Evolutionary conservation across 345 rosid genomes (phyloP).

Genomic region (Salix udensis): DNA sequence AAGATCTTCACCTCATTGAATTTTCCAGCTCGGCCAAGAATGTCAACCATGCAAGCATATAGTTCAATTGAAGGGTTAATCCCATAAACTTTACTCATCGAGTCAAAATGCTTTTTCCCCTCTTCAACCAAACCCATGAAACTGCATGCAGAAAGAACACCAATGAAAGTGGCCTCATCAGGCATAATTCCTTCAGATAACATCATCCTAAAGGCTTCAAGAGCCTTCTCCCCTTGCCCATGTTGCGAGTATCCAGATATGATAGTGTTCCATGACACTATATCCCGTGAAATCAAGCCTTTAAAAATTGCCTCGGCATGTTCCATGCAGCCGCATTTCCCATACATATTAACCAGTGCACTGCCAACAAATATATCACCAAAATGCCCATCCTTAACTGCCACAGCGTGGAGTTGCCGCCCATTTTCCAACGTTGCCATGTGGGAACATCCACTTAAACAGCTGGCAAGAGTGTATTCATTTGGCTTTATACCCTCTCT

Average conservation of each 20-base stretch:
- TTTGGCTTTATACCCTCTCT: constrained; percentile 38
- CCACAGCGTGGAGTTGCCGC: constrained; percentile 35
- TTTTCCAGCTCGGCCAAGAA: constrained; percentile 36
- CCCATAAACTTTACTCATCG: constrained; percentile 21
- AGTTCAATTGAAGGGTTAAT: constrained; percentile 35
- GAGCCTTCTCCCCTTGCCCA: constrained; percentile 36
- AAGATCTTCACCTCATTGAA: constrained; percentile 33
- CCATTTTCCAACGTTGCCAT: constrained; percentile 33
- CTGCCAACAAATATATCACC: constrained; percentile 23
- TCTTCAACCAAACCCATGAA: constrained; percentile 31
- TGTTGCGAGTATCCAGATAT: constrained; percentile 29
- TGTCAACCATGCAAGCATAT: constrained; percentile 37
- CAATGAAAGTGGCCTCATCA: constrained; percentile 33
- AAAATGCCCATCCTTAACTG: constrained; percentile 28
- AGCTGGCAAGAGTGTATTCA: constrained; percentile 39
- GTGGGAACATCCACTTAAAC: constrained; percentile 37
- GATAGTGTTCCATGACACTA: constrained; percentile 40
- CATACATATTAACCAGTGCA: constrained; percentile 39
- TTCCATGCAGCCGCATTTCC: constrained; percentile 38
- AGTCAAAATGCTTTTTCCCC: constrained; percentile 28
- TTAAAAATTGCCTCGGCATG: constrained; percentile 38
- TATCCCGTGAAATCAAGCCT: constrained; percentile 22
- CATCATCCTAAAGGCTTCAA: constrained; percentile 37
- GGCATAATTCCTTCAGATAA: constrained; percentile 33
- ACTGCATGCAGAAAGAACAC: constrained; percentile 40